Evolutionary conservation across 495 filamentous ascomycete species (phyloP), one percentile per base, ranked within the genome.

Genomic region (Trichoderma gamsii): DNA sequence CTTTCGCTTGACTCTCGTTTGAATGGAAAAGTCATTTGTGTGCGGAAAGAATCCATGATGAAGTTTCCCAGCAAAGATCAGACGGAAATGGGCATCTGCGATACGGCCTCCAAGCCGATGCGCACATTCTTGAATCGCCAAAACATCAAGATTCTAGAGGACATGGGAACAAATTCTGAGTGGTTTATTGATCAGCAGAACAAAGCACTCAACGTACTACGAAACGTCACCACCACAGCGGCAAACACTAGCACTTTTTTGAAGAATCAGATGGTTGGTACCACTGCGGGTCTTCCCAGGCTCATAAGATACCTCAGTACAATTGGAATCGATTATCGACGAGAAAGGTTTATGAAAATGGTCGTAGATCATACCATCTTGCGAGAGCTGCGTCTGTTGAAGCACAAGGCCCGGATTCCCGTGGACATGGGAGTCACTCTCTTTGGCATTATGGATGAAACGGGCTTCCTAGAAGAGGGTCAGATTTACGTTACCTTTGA

Each of bases 401-500:
- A 95, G 72, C 84, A 93, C 77, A 87, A 86, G 66, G 86, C 89
- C 1, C 85, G 90, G 1, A 95, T 95, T 52, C 87, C 81, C 0
- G 83, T 96, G 1, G 72, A 80, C 3, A 68, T 88, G n/a, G 92
- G 90, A 0, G 79, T 87, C 9, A 91, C 88, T 0, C 77, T 95
- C 0, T 91, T 88, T 70, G 92, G 92, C 4, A 80, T 96, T 32
- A 90, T 96, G 85, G 92, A 96, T 70, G 92, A 96, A 76, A 92
- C 89, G 1, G 86, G 84, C 0, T 80, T 79, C 44, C 77, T 96
- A 3, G 69, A 85, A 52, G 90, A 91, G 72, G 85, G 85, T 0
- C 78, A 94, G 69, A 79, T 93, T 0, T 92, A 87, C 69, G 79
- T 87, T 41, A 82, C 79, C 0, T 84, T 81, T 51, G 78, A 86